Evolutionary conservation across 2,329 filamentous ascomycete genomes (phyloP), one percentile per base, ranked within the genome.

Genomic region (Bipolaris gigantea): DNA sequence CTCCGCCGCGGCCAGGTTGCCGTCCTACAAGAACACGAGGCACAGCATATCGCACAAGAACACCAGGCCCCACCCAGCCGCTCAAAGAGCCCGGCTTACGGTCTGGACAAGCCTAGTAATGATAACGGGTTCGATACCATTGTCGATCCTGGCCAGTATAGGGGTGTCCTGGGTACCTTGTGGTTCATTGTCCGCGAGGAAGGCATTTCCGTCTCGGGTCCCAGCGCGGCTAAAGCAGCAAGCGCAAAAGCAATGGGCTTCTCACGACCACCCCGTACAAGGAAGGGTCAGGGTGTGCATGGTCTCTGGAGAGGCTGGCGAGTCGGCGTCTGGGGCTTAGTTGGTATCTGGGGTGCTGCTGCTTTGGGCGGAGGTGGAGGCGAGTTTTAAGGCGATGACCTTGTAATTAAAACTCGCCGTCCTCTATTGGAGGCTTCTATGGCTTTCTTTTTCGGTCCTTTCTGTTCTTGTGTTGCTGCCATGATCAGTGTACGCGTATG

Each of bases 151-250:
- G 92, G 92, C 2, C 84, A 84, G 4, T 99, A 96, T 73, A 81
- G 85, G 32, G 94, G 94, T n/a, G 81, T 96, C 1, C 73, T 94
- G n/a, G 90, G 91, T 3, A 97, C 93, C 2, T 92, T 97, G 83
- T 93, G 91, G 80, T 84, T 85, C 56, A 94, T 99, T 57, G 82
- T 89, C 1, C 83, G 87, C 33, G 89, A 95, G 65, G 94, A 99
- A 73, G 94, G 94, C 7, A 77, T 55, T 79, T 65, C 77, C 45
- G 63, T 73, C 44, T 56, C 74, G 15, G 54, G 67, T 0, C 62
- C 69, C 2, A 61, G 54, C 18, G 47, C 65, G 1, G 51, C 56
- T 5, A 65, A 65, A 21, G 60, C 60, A 1, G 62, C 66, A 36
- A 76, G 63, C 48, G 58, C 60, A 25, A 63, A 63, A 41, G 50